Percentiles rank a stretch among this genome's conserved stretches.
phyloP scores from a whole-genome alignment of 495 filamentous ascomycete genomes.

The Cercophora samala region DNA sequence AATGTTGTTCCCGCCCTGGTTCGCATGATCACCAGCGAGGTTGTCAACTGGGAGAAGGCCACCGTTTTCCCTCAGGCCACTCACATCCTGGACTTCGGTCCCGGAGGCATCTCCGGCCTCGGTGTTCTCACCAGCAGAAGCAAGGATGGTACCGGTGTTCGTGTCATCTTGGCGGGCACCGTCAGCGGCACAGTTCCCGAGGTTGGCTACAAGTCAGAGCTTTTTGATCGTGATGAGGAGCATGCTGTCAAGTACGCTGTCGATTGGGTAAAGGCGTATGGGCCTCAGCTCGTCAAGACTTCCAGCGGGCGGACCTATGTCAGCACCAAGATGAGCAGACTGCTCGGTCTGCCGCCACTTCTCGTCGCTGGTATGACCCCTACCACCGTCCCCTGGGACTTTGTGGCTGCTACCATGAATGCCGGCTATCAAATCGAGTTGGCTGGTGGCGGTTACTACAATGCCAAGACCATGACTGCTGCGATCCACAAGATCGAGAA shows the following conservation, averaged over 20 bases:
- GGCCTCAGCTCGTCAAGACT: conserved; percentile 82
- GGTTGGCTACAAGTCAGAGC: conserved; percentile 93
- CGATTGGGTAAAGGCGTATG: conserved; percentile 98
- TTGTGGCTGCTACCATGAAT: conserved; percentile 93
- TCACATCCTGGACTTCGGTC: conserved; percentile 93
- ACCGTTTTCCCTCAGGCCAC: conserved; percentile 85
- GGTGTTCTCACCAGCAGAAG: conserved; percentile 96
- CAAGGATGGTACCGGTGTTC: conserved; percentile 96
- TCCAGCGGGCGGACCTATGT: conserved; percentile 84
- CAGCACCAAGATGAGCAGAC: conserved; percentile 95
- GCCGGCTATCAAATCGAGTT: conserved; percentile 93
- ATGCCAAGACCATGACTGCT: conserved; percentile 81
- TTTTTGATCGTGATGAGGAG: conserved; percentile 92
- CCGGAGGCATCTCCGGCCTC: conserved; percentile 91
- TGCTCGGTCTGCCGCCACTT: conserved; percentile 83
- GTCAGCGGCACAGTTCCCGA: conserved; percentile 86
- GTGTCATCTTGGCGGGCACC: conserved; percentile 87
- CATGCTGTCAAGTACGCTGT: conserved; percentile 91
- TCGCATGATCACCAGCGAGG: conserved; percentile 87
- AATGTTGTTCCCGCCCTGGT: conserved; percentile 77
- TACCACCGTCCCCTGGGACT: conserved; percentile 90
- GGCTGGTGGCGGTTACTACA: conserved; percentile 91
- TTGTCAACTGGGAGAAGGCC: conserved; percentile 92
- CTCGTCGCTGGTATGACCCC: conserved; percentile 98
- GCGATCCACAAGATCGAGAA: conserved; percentile 88